A percentile compares a stretch with the other conserved stretches of the same genome.
These are phyloP conservation scores for Clarireedia sp. DNA, from an alignment of 2,329 filamentous ascomycete genomes.

Conservation along the genomic window DNA sequence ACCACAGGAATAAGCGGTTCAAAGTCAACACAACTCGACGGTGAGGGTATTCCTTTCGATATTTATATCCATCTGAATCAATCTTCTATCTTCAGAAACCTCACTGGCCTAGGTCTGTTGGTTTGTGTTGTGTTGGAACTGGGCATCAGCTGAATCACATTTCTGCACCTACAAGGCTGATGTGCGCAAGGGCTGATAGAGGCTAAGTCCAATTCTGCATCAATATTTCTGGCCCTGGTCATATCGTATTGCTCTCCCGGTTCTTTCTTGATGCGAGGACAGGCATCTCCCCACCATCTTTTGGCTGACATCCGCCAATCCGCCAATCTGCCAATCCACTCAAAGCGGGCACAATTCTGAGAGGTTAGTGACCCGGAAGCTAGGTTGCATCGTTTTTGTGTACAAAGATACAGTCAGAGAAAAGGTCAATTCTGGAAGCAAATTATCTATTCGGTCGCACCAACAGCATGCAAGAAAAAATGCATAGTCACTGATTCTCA, in stretches of 20 bases:
- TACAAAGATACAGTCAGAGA: slow-evolving; percentile 6
- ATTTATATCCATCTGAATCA: background rate
- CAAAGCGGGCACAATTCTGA: slow-evolving; percentile 6
- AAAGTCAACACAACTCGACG: too few relatives aligned
- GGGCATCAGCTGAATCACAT: slow-evolving; percentile 7
- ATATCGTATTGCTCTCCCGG: background rate
- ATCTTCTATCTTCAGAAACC: background rate
- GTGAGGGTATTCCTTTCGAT: background rate
- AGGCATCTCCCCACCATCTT: slow-evolving; percentile 9
- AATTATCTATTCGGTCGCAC: slow-evolving; percentile 7
- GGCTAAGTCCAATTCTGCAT: slow-evolving; percentile 5
- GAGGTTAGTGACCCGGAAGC: slow-evolving; percentile 1
- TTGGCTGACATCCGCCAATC: background rate
- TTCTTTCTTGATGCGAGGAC: slow-evolving; percentile 11
- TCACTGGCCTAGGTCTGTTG: background rate
- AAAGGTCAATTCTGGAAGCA: background rate
- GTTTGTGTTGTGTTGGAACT: background rate
- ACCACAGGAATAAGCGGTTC: too few relatives aligned
- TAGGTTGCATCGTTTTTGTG: background rate
- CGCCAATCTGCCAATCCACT: background rate
- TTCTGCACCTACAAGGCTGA: slow-evolving; percentile 8
- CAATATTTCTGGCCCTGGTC: slow-evolving; percentile 3
- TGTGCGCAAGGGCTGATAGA: background rate
- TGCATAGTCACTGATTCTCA: slow-evolving; percentile 6
- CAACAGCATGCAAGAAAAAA: slow-evolving; percentile 7